phyloP scores from a whole-genome alignment of 2,329 filamentous ascomycete species.

The Pseudogymnoascus sp. region DNA sequence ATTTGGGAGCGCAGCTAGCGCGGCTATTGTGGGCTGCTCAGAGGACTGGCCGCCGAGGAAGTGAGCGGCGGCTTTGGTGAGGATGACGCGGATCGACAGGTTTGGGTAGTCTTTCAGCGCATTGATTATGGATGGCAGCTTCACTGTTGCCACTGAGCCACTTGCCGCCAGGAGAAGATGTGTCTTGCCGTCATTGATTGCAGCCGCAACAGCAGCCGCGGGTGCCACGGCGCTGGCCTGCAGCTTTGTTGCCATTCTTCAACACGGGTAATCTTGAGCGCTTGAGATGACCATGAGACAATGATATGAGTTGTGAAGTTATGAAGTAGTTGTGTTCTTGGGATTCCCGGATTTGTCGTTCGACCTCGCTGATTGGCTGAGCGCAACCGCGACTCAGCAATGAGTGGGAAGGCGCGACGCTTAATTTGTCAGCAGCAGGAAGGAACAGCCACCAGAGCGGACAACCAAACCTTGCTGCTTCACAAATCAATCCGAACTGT shows the following conservation, averaged over 20 bases:
- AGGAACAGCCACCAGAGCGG: neutral
- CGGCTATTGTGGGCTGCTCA: conserved; percentile 66
- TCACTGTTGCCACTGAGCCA: conserved; percentile 83
- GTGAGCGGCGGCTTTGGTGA: conserved; percentile 64
- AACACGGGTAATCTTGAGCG: neutral
- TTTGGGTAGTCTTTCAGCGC: conserved; percentile 41
- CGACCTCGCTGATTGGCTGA: neutral
- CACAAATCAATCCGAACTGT: neutral
- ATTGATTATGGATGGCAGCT: conserved; percentile 60
- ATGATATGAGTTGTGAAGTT: neutral
- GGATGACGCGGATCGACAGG: conserved; percentile 76
- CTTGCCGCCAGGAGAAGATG: conserved; percentile 61
- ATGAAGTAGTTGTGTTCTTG: conserved; percentile 1
- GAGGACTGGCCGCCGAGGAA: conserved; percentile 70
- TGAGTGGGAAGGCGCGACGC: neutral
- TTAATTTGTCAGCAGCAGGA: neutral
- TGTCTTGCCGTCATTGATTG: conserved; percentile 40
- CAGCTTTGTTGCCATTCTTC: neutral
- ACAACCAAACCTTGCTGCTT: neutral
- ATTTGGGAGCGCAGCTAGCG: conserved; percentile 54
- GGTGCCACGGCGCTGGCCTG: neutral
- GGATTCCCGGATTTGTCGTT: neutral
- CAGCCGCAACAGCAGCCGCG: neutral
- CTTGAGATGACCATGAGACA: neutral
- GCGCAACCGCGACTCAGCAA: neutral